Conservation (phyloP, 2,329 filamentous ascomycete species). For the Aspergillus chevalieri region DNA sequence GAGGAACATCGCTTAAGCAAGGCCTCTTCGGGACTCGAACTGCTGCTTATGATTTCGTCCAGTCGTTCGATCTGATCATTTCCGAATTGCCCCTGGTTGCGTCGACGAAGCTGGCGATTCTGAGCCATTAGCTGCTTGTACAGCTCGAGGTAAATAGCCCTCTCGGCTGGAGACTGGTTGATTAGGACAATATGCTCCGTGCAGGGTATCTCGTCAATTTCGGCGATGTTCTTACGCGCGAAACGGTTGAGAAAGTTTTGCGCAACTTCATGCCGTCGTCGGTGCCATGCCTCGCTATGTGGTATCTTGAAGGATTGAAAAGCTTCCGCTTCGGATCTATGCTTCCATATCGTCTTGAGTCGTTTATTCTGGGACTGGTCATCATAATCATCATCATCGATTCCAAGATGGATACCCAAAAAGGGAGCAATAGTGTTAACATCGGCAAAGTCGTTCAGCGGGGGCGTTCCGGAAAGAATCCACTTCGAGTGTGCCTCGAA, state of each 20-base stretch:
- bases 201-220: conserved; percentile 42
- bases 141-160: conserved; percentile 50
- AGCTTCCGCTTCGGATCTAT: conserved; percentile 43
- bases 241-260: conserved; percentile 52
- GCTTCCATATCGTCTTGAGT: conserved; percentile 26
- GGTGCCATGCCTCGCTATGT: conserved; percentile 49
- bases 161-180: conserved; percentile 43
- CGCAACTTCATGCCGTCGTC: conserved; percentile 45
- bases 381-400: conserved; percentile 46
- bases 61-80: conserved; percentile 34
- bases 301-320: conserved; percentile 50
- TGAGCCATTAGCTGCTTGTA: conserved; percentile 48
- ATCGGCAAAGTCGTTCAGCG: conserved; percentile 52
- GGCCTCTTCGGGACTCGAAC: conserved; percentile 42
- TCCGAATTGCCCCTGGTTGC: conserved; percentile 17
- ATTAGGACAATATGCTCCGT: conserved; percentile 41
- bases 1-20: conserved; percentile 45
- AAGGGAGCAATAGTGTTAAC: conserved; percentile 55
- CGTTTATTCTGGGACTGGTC: conserved; percentile 42
- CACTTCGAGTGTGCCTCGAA: conserved; percentile 51
- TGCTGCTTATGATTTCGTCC: conserved; percentile 42
- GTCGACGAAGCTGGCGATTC: conserved; percentile 39
- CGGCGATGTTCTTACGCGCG: conserved; percentile 43
- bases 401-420: conserved; percentile 50
- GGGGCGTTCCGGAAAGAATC: conserved; percentile 60